Percentiles rank a stretch among this genome's conserved stretches.
These are phyloP conservation scores for Metschnikowia amazonensis DNA, from an alignment of 805 yeast species.

Conservation along the genomic window DNA sequence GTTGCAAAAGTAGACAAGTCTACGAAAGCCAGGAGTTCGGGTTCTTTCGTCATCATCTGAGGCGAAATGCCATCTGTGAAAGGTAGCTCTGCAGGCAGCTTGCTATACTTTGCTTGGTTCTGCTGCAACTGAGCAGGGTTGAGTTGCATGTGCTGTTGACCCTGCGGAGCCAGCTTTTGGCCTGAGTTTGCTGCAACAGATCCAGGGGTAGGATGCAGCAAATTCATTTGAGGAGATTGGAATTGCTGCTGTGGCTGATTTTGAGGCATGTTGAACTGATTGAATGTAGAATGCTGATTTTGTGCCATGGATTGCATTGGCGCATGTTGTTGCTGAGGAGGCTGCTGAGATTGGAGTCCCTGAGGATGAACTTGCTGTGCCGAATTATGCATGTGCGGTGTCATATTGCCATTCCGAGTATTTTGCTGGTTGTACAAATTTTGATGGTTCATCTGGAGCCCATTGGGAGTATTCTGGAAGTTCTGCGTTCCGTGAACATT, in stretches of 20 bases:
- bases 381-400: constrained; percentile 1
- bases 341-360: constrained; percentile 2
- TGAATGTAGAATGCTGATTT: constrained; percentile 3
- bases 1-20: constrained; percentile 1
- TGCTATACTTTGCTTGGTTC: neutral
- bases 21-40: constrained; percentile 9
- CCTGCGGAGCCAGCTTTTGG: constrained; percentile 3
- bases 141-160: constrained; percentile 5
- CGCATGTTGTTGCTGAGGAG: constrained; percentile 11
- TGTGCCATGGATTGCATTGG: constrained; percentile 3
- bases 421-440: neutral
- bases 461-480: neutral
- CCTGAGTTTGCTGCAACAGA: constrained; percentile 3
- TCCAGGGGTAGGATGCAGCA: constrained; percentile 5
- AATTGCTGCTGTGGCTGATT: constrained; percentile 6
- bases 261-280: constrained; percentile 6
- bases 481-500: constrained; percentile 1
- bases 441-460: constrained; percentile 1
- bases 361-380: constrained; percentile 8
- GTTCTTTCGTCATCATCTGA: constrained; percentile 17
- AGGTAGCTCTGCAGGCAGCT: constrained; percentile 8
- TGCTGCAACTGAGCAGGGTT: constrained; percentile 5
- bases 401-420: constrained; percentile 2
- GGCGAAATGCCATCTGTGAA: constrained; percentile 15
- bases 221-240: constrained; percentile 8